Conservation (phyloP, 169 alveolate species). For the Hammondia hammondi region DNA sequence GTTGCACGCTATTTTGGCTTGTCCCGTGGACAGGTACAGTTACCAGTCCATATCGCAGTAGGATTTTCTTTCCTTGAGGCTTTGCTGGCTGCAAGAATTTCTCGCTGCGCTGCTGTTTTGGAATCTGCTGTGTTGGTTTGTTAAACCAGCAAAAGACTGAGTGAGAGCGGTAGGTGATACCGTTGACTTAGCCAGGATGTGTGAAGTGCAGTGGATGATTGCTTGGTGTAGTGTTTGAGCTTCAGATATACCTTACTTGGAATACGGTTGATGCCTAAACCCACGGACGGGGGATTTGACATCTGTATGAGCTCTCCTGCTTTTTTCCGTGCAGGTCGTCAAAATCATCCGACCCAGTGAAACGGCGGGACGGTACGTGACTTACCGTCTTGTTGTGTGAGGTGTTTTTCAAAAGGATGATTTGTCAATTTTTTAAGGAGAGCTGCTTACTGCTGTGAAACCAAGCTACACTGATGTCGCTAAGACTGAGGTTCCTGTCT, state of each 20-base stretch:
- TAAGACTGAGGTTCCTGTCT: neutral
- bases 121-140: neutral
- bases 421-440: neutral
- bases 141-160: too few species aligned
- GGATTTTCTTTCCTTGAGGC: neutral
- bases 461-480: neutral
- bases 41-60: neutral
- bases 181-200: too few species aligned
- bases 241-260: too few species aligned
- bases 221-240: too few species aligned
- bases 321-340: slow-evolving; percentile 83
- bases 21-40: slow-evolving; percentile 91
- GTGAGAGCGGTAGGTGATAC: too few species aligned
- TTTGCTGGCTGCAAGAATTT: neutral
- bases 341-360: slow-evolving; percentile 97
- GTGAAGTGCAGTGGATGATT: too few species aligned
- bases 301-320: neutral
- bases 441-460: neutral
- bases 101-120: neutral
- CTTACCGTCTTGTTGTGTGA: slow-evolving; percentile 92
- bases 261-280: too few species aligned
- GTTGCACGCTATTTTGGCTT: slow-evolving; percentile 88
- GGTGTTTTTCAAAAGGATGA: neutral
- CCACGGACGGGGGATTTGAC: neutral
- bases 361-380: slow-evolving; percentile 99